Base-by-base conservation (phyloP, 306 rosid species). In the Corylus avellana region DNA sequence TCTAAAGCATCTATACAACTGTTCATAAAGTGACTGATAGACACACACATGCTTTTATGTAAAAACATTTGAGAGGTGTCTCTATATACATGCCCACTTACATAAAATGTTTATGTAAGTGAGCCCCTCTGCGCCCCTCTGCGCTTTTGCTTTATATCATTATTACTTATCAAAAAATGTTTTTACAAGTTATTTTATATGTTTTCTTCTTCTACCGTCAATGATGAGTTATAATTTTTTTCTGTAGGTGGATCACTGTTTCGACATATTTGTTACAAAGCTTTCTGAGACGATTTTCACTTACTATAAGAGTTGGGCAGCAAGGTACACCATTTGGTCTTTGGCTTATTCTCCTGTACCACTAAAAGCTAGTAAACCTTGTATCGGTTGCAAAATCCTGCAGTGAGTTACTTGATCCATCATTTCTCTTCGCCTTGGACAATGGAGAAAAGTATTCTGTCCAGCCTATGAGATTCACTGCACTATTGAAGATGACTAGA, bases 291-390 rank as follows among this genome's bases (percentile, higher is more conserved):
- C 79, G 74, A 89, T 92, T 74, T 91, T 92, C 79, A 88, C 97
- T 73, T 90, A 91, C 76, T 91, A 88, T 90, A 92, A 94, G 91
- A 92, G 98, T 83, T 94, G 97, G 98, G 98, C 98, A 46, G 97
- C 98, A 58, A 92, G 97, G 98, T 94, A 82, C 69, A 76, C 53
- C 32, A 8, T 14, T 49, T 77, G 64, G 39, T 72, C 44, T 70
- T 83, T 84, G 82, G 77, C 83, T 67, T 75, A 49, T 86, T 74
- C 63, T 53, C 44, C 70, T 73, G 70, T 84, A 63, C 69, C 74
- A 51, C 81, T 32, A 68, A 76, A 69, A 73, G 76, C 37, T 75
- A 63, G 77, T 53, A n/a, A 50, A 73, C 73, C 75, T 70, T 61
- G 47, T 73, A 42, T 59, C 86, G 74, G 17, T 66, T 85, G 71